These are phyloP conservation scores for Panicum hallii DNA, from an alignment of 202 grass and related monocot species.

Conservation along the genomic window DNA sequence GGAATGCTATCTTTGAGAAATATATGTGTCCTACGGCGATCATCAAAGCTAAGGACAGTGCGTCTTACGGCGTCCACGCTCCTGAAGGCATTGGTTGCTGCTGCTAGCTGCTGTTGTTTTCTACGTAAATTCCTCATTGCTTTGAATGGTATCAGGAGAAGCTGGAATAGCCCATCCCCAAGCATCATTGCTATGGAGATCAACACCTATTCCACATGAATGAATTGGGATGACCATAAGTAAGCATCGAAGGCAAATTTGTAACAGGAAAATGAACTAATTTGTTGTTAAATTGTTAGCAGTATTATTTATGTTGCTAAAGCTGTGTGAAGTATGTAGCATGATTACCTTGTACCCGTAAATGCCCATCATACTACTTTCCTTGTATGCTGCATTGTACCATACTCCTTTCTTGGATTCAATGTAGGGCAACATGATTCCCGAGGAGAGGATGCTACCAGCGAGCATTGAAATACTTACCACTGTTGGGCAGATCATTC, in stretches of 20 bases:
- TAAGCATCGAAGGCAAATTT: neutral
- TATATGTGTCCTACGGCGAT: slow-evolving; percentile 22
- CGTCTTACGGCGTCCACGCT: neutral
- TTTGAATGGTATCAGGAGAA: slow-evolving; percentile 33
- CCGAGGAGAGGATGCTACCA: slow-evolving; percentile 39
- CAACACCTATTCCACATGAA: slow-evolving; percentile 41
- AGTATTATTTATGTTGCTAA: neutral
- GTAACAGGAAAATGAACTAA: neutral
- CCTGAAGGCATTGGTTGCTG: neutral
- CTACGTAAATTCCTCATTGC: neutral
- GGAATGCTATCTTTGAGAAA: slow-evolving; percentile 11
- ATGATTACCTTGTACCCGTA: slow-evolving; percentile 32
- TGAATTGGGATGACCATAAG: neutral
- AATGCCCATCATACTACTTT: slow-evolving; percentile 15
- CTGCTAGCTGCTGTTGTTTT: neutral
- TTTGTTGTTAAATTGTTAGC: neutral
- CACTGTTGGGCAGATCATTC: slow-evolving; percentile 48
- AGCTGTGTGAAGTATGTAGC: neutral
- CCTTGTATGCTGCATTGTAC: neutral
- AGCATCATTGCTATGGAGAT: slow-evolving; percentile 62
- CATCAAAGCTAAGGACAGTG: neutral
- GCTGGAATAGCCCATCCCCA: slow-evolving; percentile 63
- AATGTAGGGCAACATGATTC: slow-evolving; percentile 34
- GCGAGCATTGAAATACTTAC: slow-evolving; percentile 29
- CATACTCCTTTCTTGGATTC: slow-evolving; percentile 33